Conservation (phyloP, 805 yeast species). For the Saturnispora kantuleensis region DNA sequence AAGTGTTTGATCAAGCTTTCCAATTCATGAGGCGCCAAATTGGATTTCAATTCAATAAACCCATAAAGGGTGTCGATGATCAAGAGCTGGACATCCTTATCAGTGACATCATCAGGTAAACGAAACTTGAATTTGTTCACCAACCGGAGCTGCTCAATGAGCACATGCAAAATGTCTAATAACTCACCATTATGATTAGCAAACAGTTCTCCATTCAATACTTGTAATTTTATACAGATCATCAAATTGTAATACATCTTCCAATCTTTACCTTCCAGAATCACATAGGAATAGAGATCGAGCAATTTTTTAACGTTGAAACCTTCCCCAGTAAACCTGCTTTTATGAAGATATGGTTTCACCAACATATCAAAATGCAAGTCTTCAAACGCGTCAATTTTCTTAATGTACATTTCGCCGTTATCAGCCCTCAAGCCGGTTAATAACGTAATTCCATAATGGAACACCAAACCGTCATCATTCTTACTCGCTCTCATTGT, state of each 20-base stretch:
- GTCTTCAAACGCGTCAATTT: not conserved
- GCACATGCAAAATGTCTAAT: constrained; percentile 29
- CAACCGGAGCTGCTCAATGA: constrained; percentile 52
- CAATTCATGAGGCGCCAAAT: constrained; percentile 46
- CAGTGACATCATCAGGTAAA: constrained; percentile 33
- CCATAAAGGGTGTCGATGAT: constrained; percentile 53
- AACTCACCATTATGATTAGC: constrained; percentile 29
- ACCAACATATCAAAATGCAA: constrained; percentile 30
- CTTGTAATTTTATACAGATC: constrained; percentile 63
- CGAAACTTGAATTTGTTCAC: constrained; percentile 35
- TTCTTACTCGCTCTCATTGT: constrained; percentile 1
- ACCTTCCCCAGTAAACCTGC: constrained; percentile 36
- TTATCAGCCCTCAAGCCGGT: constrained; percentile 2
- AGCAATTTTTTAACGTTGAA: constrained; percentile 41
- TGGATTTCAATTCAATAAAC: constrained; percentile 47
- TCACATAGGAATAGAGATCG: constrained; percentile 37
- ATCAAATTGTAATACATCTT: constrained; percentile 57
- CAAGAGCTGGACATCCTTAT: constrained; percentile 58
- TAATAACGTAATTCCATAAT: constrained; percentile 4
- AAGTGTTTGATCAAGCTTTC: constrained; percentile 55
- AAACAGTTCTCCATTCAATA: constrained; percentile 49
- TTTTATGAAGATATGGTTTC: constrained; percentile 18
- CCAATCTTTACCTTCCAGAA: constrained; percentile 54
- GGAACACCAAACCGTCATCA: not conserved
- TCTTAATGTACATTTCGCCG: not conserved